Evolutionary conservation across 1,139 yeast genomes (phyloP), one percentile per base, ranked within the genome.

Genomic region (Lodderomyces margitis): DNA sequence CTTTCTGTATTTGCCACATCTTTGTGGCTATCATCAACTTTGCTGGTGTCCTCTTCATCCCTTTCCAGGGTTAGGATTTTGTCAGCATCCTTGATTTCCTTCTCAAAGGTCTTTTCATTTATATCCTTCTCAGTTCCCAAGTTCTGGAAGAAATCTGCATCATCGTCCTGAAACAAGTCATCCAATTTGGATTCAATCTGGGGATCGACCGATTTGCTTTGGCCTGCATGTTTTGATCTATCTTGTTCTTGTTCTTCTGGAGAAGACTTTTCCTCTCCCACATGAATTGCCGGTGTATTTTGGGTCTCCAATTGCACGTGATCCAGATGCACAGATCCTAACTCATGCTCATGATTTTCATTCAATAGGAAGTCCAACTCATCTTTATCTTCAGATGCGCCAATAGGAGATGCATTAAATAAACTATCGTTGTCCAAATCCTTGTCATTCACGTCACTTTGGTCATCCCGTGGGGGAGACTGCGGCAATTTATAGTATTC

Each of bases 161-260:
- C 41, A 34, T 41, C 38, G 16, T 35, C 41, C 19, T 14, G 36
- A 31, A 41, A 41, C 34, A 41, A 41, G 12, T 41, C 39, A 21
- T 36, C 33, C 17, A 36, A n/a, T 25, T 25, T 36, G 6, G 33
- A 36, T 5, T 28, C 32, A 28, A 25, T 19, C 10, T 28, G 17
- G 5, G 32, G 28, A 4, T 34, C 28, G 7, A 20, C 17, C 19
- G 27, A 11, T 34, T 20, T 10, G 11, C n/a, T n/a, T n/a, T n/a
- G n/a, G n/a, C n/a, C n/a, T n/a, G 5, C 4, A 10, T 4, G 6
- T 25, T 34, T 5, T 35, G 21, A 10, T 12, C 5, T 15, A 14
- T 16, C 15, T 14, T 16, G 12, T 21, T 40, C 16, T 10, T 36
- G 16, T 24, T 6, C 36, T 14, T 10, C 36, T 30, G 16, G 24